Evolutionary conservation across 768 basidiomycete species (phyloP), one percentile per base, ranked within the genome.

Genomic region (Leucocoprinus sp.): DNA sequence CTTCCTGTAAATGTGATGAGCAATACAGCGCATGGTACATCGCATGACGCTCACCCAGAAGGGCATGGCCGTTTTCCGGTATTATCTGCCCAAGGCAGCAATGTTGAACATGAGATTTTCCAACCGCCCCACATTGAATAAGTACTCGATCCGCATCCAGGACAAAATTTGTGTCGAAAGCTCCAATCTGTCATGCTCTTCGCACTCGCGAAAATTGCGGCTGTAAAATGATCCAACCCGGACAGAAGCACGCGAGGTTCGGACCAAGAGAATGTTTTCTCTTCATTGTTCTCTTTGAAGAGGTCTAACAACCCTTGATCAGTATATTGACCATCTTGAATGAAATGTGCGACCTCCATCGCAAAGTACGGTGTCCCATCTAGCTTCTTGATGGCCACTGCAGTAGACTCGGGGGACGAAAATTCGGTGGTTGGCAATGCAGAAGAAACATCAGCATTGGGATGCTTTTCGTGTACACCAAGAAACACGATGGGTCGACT

Each of bases 71-170:
- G 78, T 54, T 67, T 71, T 33, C 71, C 76, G 31, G 65, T 63
- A 43, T 80, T 80, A 50, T 83, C 72, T 5, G 75, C 70, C 84
- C 88, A 89, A 5, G 88, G 86, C 15, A 90, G 61, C 21, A 88
- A 60, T 0, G 85, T 74, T 5, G 74, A 67, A 61, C 95, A 99
- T 3, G 76, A 73, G 1, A 93, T 65, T 64, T 99, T 99, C 93
- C 93, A 99, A 0, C 95, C 95, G 3, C 80, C 92, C 95, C 95
- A 97, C 54, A 89, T 69, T 0, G 90, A 86, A 55, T 89, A 87
- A 0, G 81, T 76, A 2, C 74, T 73, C 0, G 82, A 76, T 3
- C 93, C 92, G 60, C 95, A 98, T 0, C 78, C 82, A 0, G 93
- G 75, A 58, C 95, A 98, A 60, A 89, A 93, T 90, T 82, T 89